Evolutionary conservation across 768 basidiomycete genomes (phyloP).

Genomic region (Panaeolus papilionaceus): DNA sequence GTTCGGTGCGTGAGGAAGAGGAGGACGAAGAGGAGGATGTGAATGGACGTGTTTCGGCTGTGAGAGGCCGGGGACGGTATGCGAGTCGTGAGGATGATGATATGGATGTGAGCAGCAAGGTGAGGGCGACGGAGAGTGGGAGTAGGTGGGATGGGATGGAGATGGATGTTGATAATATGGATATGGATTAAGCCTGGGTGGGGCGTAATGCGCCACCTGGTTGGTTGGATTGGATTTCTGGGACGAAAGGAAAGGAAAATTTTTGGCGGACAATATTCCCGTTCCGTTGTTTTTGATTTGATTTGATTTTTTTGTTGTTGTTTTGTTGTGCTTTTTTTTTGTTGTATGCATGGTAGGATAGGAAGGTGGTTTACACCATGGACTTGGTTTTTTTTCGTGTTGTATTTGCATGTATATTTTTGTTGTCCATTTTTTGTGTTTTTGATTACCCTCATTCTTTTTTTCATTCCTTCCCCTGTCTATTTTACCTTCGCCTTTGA

Average conservation of each 20-base stretch:
- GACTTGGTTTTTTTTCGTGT: background rate
- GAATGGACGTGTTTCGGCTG: constrained; percentile 41
- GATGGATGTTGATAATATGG: constrained; percentile 66
- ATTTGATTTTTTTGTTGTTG: constrained; percentile 15
- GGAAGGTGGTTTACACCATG: constrained; percentile 8
- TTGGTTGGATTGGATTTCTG: background rate
- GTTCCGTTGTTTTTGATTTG: constrained; percentile 12
- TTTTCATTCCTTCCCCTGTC: background rate
- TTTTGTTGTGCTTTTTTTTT: constrained; percentile 6
- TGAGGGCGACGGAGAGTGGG: constrained; percentile 48
- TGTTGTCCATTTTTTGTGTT: constrained; percentile 12
- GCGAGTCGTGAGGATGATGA: constrained; percentile 34
- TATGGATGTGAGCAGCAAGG: constrained; percentile 41
- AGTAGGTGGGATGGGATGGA: constrained; percentile 53
- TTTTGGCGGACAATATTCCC: constrained; percentile 11
- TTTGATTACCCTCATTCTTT: background rate
- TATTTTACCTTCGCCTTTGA: constrained; percentile 11
- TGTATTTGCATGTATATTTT: constrained; percentile 13
- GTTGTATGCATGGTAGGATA: constrained; percentile 10
- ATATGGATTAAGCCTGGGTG: constrained; percentile 53
- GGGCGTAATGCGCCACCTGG: too few relatives aligned
- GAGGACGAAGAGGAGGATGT: constrained; percentile 48
- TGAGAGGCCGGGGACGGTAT: constrained; percentile 54
- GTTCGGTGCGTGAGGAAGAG: constrained; percentile 41
- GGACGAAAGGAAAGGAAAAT: constrained; percentile 11